Percentiles rank a stretch among this genome's conserved stretches.
These are phyloP conservation scores for Candida endomychidarum DNA, from an alignment of 805 yeast genomes.

Conservation along the genomic window DNA sequence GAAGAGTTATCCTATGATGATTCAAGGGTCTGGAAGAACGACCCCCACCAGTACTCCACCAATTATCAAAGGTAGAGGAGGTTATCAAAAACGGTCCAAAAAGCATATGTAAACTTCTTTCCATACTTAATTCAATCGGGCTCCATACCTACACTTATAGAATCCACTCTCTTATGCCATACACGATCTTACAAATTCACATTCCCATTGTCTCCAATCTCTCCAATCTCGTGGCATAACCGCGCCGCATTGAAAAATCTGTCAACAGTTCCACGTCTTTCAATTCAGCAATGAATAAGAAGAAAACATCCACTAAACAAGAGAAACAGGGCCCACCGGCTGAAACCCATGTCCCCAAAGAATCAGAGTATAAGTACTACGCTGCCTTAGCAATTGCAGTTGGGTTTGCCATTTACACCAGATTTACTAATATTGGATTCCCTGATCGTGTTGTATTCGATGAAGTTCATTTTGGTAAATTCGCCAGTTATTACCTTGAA, in stretches of 20 bases:
- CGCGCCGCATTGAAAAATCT: conserved; percentile 1
- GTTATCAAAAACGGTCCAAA: conserved; percentile 43
- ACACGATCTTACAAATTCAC: too few relatives aligned
- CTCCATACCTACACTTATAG: too few relatives aligned
- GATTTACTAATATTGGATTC: conserved; percentile 61
- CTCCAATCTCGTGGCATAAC: background rate
- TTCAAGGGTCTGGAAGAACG: background rate
- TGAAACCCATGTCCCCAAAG: conserved; percentile 17
- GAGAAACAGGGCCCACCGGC: background rate
- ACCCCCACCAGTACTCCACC: conserved; percentile 19
- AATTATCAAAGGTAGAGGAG: conserved; percentile 43
- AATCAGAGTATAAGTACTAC: conserved; percentile 31
- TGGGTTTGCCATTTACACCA: conserved; percentile 43
- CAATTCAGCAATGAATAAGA: conserved; percentile 4
- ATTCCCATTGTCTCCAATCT: too few relatives aligned
- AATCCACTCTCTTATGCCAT: too few relatives aligned
- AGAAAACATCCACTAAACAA: conserved; percentile 2
- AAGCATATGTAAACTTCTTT: conserved; percentile 36
- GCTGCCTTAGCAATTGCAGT: conserved; percentile 41
- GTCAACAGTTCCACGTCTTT: background rate
- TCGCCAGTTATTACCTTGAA: conserved; percentile 81
- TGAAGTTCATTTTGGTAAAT: conserved; percentile 85
- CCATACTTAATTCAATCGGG: too few relatives aligned
- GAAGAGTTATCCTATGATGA: conserved; percentile 10
- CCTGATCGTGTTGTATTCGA: conserved; percentile 83